phyloP scores from a whole-genome alignment of 2,329 filamentous ascomycete genomes.

The Xylariales sp. region DNA sequence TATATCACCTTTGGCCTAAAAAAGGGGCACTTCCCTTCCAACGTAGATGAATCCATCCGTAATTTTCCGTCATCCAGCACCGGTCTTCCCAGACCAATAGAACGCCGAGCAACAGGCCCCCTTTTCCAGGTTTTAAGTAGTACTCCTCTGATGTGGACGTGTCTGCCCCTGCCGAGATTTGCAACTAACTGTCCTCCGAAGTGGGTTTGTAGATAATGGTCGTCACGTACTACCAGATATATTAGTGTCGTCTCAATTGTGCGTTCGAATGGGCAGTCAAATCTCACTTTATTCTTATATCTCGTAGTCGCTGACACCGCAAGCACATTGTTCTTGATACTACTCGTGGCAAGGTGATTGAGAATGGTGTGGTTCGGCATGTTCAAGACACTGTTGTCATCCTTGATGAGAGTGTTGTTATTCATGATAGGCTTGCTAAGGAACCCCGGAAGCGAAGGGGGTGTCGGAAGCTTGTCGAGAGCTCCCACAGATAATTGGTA shows the following conservation, averaged over 20 bases:
- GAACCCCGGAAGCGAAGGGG: constrained; percentile 84
- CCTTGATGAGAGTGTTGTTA: constrained; percentile 85
- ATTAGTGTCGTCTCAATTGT: background rate
- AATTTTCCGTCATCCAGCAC: too few relatives aligned
- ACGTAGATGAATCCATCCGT: too few relatives aligned
- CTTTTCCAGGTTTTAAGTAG: too few relatives aligned
- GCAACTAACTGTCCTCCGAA: constrained; percentile 40
- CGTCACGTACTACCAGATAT: constrained; percentile 72
- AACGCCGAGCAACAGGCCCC: too few relatives aligned
- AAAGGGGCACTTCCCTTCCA: too few relatives aligned
- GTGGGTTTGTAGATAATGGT: constrained; percentile 97
- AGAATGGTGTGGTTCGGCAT: constrained; percentile 97
- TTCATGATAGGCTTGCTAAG: constrained; percentile 93
- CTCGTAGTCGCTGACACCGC: constrained; percentile 96
- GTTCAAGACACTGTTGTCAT: constrained; percentile 93
- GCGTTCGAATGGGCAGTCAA: background rate
- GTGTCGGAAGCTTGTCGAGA: constrained; percentile 74
- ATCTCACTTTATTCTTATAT: constrained; percentile 83
- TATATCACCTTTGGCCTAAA: too few relatives aligned
- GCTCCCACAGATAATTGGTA: constrained; percentile 73
- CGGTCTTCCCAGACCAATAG: too few relatives aligned
- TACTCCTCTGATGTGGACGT: too few relatives aligned
- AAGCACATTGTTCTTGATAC: constrained; percentile 93
- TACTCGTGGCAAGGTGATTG: constrained; percentile 95
- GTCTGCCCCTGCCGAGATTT: too few relatives aligned